Evolutionary conservation across 106 monocot species (phyloP).

Genomic region (Allium fistulosum): DNA sequence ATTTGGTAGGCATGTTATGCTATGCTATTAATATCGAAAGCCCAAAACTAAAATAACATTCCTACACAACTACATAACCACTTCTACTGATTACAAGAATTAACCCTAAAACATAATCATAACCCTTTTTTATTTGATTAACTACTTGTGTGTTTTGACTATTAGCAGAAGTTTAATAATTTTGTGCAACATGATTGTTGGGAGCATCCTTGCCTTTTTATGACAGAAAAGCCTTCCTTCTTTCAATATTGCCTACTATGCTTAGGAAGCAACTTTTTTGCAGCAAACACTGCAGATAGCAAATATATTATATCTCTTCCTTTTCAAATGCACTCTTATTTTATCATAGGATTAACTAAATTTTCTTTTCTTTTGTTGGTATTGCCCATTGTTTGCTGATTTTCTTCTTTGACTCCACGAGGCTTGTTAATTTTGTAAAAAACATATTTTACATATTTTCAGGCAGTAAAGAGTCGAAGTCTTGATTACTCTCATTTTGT

Average conservation of each 20-base stretch:
- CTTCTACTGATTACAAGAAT: background rate
- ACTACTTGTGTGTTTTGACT: too few relatives aligned
- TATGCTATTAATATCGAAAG: too few relatives aligned
- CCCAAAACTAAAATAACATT: background rate
- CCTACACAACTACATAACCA: background rate
- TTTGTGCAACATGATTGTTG: too few relatives aligned
- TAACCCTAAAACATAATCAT: background rate
- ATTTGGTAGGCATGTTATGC: too few relatives aligned
- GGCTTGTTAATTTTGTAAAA: background rate
- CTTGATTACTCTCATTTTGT: conserved; percentile 94
- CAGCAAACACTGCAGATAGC: too few relatives aligned
- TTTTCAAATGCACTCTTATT: background rate
- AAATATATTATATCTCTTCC: background rate
- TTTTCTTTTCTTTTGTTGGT: background rate
- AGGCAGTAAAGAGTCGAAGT: conserved; percentile 53
- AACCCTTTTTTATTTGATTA: background rate
- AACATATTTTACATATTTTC: background rate
- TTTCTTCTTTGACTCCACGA: background rate
- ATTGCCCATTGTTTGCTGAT: background rate
- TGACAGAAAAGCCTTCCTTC: too few relatives aligned
- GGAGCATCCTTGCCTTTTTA: too few relatives aligned
- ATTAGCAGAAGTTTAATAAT: too few relatives aligned
- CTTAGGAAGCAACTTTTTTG: too few relatives aligned
- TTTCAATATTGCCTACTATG: too few relatives aligned
- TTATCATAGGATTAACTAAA: background rate